These are phyloP conservation scores for Aristolochia fimbriata DNA, from an alignment of 164 flowering plant genomes.

Conservation along the genomic window DNA sequence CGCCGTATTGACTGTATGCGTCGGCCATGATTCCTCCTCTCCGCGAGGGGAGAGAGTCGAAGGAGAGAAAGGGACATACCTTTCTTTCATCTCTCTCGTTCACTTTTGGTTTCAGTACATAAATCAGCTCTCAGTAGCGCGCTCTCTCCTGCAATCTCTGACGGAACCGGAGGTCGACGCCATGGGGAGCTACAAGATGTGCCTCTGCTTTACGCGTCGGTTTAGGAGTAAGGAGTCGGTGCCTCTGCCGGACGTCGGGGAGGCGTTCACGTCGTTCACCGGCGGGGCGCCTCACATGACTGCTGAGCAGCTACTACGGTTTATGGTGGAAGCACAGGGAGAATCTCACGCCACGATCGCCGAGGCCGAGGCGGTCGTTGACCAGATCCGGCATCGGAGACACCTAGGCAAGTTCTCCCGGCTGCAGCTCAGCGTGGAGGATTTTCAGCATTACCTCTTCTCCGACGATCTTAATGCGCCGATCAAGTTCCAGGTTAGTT, in stretches of 20 bases:
- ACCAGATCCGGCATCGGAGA: conserved; percentile 24
- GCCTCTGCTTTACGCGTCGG: conserved; percentile 59
- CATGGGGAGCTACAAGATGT: conserved; percentile 41
- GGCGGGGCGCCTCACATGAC: conserved; percentile 34
- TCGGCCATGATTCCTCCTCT: too few relatives aligned
- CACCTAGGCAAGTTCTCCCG: conserved; percentile 21
- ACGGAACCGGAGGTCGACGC: background rate
- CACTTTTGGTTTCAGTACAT: background rate
- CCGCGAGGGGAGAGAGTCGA: background rate
- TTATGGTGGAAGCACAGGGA: conserved; percentile 57
- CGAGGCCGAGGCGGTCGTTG: conserved; percentile 37
- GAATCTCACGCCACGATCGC: conserved; percentile 21
- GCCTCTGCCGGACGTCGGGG: conserved; percentile 59
- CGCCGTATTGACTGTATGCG: too few relatives aligned
- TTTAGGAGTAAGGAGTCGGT: conserved; percentile 48
- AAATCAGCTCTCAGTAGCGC: background rate
- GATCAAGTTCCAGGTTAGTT: conserved; percentile 35
- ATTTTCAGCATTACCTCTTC: conserved; percentile 57
- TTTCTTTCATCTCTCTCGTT: background rate
- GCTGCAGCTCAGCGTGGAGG: conserved; percentile 39
- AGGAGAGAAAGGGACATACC: background rate
- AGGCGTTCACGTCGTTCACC: conserved; percentile 32
- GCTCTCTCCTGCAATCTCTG: background rate
- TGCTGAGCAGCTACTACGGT: conserved; percentile 48
- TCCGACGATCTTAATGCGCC: conserved; percentile 66